Base-by-base conservation (phyloP, 106 monocot genomes). In the Dactylorhiza incarnata region DNA sequence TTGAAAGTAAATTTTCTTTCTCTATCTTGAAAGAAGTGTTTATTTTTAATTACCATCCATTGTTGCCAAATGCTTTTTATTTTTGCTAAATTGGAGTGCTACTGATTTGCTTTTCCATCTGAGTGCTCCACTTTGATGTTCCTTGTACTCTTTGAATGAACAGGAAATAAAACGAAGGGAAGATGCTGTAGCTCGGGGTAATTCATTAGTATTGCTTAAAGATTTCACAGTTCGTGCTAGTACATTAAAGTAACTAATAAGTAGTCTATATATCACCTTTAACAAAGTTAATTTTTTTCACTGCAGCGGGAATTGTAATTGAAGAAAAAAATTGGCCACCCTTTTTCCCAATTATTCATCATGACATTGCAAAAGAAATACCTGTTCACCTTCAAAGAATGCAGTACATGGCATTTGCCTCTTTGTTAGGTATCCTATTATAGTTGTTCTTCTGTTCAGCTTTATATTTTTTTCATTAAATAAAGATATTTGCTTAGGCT, bases 311-410 rank as follows among this genome's bases (percentile, higher is more conserved):
- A 75, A 87, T 99, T 13, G 54, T 89, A 49, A 74, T 79, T 12
- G 94, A 99, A 17, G 97, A 86, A 22, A 94, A 94, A 76, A 97
- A 97, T 67, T 97, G 96, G 96, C 96, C 96, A 2, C 91, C 96
- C 5, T 76, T 93, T 71, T 94, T 97, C 66, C 97, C 97, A 17
- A 91, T 99, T 50, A 99, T 99, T 74, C 97, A 99, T 78, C 97
- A 99, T 88, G 97, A 99, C 46, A 94, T 94, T 69, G 48, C 93
- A 5, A 94, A 94, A 26, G 97, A 99, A 75, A 99, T 99, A 76
- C 97, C 97, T 26, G 81, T 89, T 49, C 87, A 94, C 79, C 89
- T 85, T 76, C 91, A 94, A 71, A 89, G 87, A 73, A 72, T 99
- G 81, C 97, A 99, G 53, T 99, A 99, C 77, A 74, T 99, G 59